phyloP scores from a whole-genome alignment of 371 early-diverging fungal genomes.

The Chytridium lagenaria region DNA sequence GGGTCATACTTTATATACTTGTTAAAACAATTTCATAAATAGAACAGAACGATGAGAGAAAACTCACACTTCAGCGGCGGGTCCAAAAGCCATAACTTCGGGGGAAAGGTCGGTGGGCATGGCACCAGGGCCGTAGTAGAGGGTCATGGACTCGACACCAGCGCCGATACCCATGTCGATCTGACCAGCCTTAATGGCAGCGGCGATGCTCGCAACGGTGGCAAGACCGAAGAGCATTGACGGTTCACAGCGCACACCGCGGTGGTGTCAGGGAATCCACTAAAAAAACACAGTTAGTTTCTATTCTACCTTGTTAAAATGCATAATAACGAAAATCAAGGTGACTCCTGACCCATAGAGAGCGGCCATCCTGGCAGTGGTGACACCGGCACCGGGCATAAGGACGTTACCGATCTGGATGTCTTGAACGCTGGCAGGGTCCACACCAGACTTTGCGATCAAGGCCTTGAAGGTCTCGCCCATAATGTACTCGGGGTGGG shows the following conservation, averaged over 20 bases:
- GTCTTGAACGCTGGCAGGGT: constrained; percentile 91
- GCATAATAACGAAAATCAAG: background rate
- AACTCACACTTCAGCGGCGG: constrained; percentile 70
- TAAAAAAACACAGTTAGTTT: constrained; percentile 48
- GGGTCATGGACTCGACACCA: constrained; percentile 98
- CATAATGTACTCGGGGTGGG: constrained; percentile 88
- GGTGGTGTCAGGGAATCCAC: constrained; percentile 76
- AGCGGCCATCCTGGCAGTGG: constrained; percentile 93
- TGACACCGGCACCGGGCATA: constrained; percentile 93
- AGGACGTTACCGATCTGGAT: constrained; percentile 94
- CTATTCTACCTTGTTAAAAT: background rate
- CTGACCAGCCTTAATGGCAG: constrained; percentile 86
- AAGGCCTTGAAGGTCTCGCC: constrained; percentile 78
- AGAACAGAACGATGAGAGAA: constrained; percentile 17
- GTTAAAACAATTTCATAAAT: constrained; percentile 47
- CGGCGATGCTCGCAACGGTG: constrained; percentile 88
- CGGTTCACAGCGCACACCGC: constrained; percentile 92
- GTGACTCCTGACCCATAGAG: constrained; percentile 86
- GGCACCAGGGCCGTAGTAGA: constrained; percentile 83
- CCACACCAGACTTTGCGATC: constrained; percentile 80
- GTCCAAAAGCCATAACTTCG: constrained; percentile 69
- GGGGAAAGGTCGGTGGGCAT: constrained; percentile 75
- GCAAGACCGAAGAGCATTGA: constrained; percentile 98
- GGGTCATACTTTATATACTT: constrained; percentile 42
- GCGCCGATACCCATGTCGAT: constrained; percentile 96